A percentile compares a stretch with the other conserved stretches of the same genome.
Conservation (phyloP, 2,329 filamentous ascomycete species). For the Graphilbum ipis-grandicollis region DNA sequence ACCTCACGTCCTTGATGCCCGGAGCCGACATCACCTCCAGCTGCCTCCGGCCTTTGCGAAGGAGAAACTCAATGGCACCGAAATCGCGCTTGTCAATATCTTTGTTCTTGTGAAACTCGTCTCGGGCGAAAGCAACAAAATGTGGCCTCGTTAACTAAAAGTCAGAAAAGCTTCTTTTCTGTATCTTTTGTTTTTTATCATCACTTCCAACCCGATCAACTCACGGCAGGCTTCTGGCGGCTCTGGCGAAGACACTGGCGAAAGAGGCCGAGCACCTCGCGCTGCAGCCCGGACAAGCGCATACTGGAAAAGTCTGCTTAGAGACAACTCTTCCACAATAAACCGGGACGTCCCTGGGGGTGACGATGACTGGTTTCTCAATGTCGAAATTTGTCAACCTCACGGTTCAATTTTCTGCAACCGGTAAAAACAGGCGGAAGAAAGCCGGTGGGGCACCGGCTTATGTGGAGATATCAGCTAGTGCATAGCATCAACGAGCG, state of each 20-base stretch:
- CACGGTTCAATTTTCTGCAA: too few relatives aligned
- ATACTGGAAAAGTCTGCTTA: too few relatives aligned
- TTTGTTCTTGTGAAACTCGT: constrained; percentile 59
- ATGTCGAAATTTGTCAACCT: too few relatives aligned
- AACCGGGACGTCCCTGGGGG: too few relatives aligned
- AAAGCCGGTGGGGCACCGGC: too few relatives aligned
- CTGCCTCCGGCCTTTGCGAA: constrained; percentile 68
- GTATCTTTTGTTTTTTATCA: too few relatives aligned
- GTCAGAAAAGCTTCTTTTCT: neutral
- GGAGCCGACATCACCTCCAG: constrained; percentile 67
- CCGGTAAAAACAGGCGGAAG: too few relatives aligned
- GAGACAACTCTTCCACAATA: too few relatives aligned
- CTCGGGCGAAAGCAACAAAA: constrained; percentile 47
- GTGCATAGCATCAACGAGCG: too few relatives aligned
- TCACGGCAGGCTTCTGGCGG: constrained; percentile 60
- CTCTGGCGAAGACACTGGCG: constrained; percentile 69
- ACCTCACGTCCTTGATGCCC: constrained; percentile 59
- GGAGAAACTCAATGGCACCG: constrained; percentile 63
- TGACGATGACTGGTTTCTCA: too few relatives aligned
- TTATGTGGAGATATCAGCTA: too few relatives aligned
- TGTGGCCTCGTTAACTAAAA: constrained; percentile 37
- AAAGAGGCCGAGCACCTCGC: constrained; percentile 74
- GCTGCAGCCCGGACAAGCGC: constrained; percentile 74
- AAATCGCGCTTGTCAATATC: constrained; percentile 70
- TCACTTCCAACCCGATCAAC: too few relatives aligned